Evolutionary conservation across 176 grass and related monocot genomes (phyloP), one percentile per base, ranked within the genome.

Genomic region (Oryza glumipatula): DNA sequence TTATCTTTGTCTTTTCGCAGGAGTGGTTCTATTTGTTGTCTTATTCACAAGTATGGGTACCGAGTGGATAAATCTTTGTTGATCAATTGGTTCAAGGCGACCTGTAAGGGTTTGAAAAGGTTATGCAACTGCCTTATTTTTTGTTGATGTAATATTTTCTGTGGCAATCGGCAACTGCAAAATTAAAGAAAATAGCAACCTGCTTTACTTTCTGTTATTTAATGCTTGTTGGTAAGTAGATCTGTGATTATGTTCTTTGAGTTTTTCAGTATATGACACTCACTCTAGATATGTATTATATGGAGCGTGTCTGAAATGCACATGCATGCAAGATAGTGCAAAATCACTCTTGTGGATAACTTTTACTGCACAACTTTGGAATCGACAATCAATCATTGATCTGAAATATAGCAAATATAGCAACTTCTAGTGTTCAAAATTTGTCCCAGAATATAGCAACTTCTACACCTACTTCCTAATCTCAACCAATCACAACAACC

Each of bases 41-140:
- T 98, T 83, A 84, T 95, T 84, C 92, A 75, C 78, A 91, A 93
- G 22, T 93, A 88, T 93, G 90, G 92, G 73, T 78, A 70, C 74
- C 93, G 56, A 88, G 66, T 94, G 26, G 90, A 95, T 41, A 98
- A 90, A 76, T 48, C 92, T 82, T 78, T 86, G 44, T 82, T 98
- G 80, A 88, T 93, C 52, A 74, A 79, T 83, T 98, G 90, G 90
- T 94, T 94, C 71, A 68, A 93, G 86, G 82, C 76, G 19, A 87
- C 80, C 5, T 79, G 82, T 86, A 77, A 91, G 85, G 88, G 84
- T 84, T 92, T 98, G 77, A 91, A 81, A 86, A 94, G 92, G 95
- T 97, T 86, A 70, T 49, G 54, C n/a, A 77, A 72, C 22, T 85
- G 21, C 32, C 66, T 76, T 79, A 82, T 23, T 68, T 80, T 69